These are phyloP conservation scores for Sordaria brevicollis DNA, from an alignment of 495 filamentous ascomycete species.

Conservation along the genomic window DNA sequence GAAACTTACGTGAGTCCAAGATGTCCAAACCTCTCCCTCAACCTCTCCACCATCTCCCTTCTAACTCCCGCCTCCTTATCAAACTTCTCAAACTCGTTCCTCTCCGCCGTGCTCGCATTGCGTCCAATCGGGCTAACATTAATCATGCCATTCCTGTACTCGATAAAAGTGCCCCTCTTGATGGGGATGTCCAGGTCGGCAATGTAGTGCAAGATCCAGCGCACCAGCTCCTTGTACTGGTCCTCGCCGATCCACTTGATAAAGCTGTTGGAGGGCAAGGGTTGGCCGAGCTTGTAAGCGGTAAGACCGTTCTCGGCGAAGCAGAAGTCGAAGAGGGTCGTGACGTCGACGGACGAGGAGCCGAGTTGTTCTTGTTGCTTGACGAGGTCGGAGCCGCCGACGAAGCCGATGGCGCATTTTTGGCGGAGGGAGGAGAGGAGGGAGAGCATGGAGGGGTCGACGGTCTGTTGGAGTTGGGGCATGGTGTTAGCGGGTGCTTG, in stretches of 20 bases:
- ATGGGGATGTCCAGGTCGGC: slow-evolving; percentile 78
- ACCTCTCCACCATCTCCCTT: slow-evolving; percentile 54
- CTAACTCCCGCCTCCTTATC: slow-evolving; percentile 69
- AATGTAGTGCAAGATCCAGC: slow-evolving; percentile 80
- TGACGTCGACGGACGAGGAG: slow-evolving; percentile 48
- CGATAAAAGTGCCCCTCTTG: slow-evolving; percentile 92
- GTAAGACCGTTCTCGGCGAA: slow-evolving; percentile 94
- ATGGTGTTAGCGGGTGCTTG: neutral
- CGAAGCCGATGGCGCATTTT: slow-evolving; percentile 85
- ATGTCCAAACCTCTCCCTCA: slow-evolving; percentile 74
- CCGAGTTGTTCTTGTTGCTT: slow-evolving; percentile 98
- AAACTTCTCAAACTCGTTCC: slow-evolving; percentile 66
- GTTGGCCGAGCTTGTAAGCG: slow-evolving; percentile 69
- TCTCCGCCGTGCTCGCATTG: slow-evolving; percentile 72
- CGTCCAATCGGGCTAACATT: slow-evolving; percentile 89
- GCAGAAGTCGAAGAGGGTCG: slow-evolving; percentile 84
- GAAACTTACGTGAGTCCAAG: slow-evolving; percentile 69
- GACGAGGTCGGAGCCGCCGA: slow-evolving; percentile 73
- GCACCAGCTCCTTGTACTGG: slow-evolving; percentile 78
- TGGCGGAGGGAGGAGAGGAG: slow-evolving; percentile 71
- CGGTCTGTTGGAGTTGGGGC: slow-evolving; percentile 38
- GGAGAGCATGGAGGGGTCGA: slow-evolving; percentile 68
- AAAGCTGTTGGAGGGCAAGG: slow-evolving; percentile 67
- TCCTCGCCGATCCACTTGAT: slow-evolving; percentile 89
- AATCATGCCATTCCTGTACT: slow-evolving; percentile 97